Evolutionary conservation across 805 yeast species (phyloP), one percentile per base, ranked within the genome.

Genomic region (Pichia scutulata): DNA sequence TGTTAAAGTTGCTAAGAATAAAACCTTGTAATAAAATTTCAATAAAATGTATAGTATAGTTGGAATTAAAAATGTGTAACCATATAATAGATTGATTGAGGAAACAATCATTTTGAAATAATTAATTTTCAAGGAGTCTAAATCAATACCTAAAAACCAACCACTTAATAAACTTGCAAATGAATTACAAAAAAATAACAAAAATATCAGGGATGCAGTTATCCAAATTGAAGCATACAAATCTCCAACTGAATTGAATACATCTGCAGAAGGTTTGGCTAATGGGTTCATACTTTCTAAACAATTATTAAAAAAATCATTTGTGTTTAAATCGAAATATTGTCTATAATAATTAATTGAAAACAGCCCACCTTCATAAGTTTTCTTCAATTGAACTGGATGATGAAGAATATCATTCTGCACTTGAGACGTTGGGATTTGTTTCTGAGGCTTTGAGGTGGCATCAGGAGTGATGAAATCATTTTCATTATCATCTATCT

Each of bases 201-300:
- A 70, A 55, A 86, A 79, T 1, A 87, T 80, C 46, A 88, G 78
- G 0, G 96, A 84, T 0, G 89, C 89, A 13, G 92, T 86, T 42
- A 90, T 81, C 98, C 98, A 90, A 19, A 89, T 71, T 8, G 95
- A 85, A 0, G 97, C 97, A 64, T 89, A 92, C 48, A 90, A 68
- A 60, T 90, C 98, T 3, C 84, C 79, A 48, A 55, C 51, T 16
- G 73, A 71, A 39, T 73, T 72, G 71, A 57, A 71, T 56, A 54
- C 67, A 22, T 59, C 73, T 33, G 65, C 71, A 14, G 57, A 42
- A 10, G 65, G 61, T 16, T 59, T 54, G 56, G 67, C 60, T 40
- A 74, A 56, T 18, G 90, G 86, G 57, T 85, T 83, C 40, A 83
- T 55, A 0, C 89, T 80, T 50, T 72, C 62, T 23, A 71, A 61